Evolutionary conservation across 208 protist species (phyloP), one percentile per base, ranked within the genome.

Genomic region (Tritrichomonas foetus): DNA sequence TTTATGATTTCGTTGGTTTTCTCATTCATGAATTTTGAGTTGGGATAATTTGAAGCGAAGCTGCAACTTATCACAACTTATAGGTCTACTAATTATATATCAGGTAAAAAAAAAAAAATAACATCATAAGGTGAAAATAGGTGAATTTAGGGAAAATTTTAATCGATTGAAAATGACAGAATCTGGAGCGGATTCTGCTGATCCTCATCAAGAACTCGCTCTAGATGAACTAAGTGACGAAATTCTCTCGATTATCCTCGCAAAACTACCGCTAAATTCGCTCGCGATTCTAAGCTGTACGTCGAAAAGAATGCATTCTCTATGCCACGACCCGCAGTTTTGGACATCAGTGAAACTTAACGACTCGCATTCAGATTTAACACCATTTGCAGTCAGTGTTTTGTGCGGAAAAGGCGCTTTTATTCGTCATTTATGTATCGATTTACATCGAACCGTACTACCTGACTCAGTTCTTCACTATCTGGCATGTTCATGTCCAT

Each of bases 161-260:
- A n/a, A n/a, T n/a, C n/a, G n/a, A n/a, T n/a, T n/a, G n/a, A n/a
- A n/a, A n/a, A n/a, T n/a, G n/a, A n/a, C n/a, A n/a, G n/a, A n/a
- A n/a, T n/a, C n/a, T n/a, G n/a, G n/a, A n/a, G n/a, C n/a, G n/a
- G n/a, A n/a, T n/a, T n/a, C n/a, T n/a, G n/a, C 53, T 22, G 53
- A 61, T 22, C 5, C 53, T 61, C 53, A 61, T 61, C 53, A 61
- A 61, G 53, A 82, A 50, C 44, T 82, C 1, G 16, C 33, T 49
- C 57, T 89, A 27, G 78, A 89, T 57, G 47, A 89, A 89, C 33
- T 89, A 27, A 89, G 78, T 61, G 78, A 89, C 16, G 47, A 53
- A n/a, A 44, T 89, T 39, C 3, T 89, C 39, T 39, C 30, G 1
- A 39, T 49, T 3, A 89, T 89, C 11, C 25, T 89, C 33, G 20